phyloP scores from a whole-genome alignment of 768 basidiomycete species.

The Tylopilus rubrobrunneus region DNA sequence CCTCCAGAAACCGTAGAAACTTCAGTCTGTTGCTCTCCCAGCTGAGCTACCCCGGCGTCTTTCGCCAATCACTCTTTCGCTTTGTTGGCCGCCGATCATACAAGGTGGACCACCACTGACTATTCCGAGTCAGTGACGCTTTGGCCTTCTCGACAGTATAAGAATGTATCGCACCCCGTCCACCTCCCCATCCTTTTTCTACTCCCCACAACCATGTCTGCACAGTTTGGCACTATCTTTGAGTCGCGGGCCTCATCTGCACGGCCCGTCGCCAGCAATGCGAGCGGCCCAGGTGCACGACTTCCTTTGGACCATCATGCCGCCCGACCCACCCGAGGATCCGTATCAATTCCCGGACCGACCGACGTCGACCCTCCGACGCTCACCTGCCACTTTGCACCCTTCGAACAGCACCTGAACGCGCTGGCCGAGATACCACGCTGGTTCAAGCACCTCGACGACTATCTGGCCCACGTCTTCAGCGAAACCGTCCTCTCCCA shows the following conservation, averaged over 20 bases:
- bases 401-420: conserved; percentile 7
- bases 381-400: conserved; percentile 4
- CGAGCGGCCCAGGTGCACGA: background rate
- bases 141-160: conserved; percentile 6
- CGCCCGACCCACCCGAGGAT: background rate
- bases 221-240: background rate
- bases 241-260: background rate
- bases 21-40: conserved; percentile 77
- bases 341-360: background rate
- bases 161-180: background rate
- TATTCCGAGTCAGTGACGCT: background rate
- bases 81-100: too few relatives aligned
- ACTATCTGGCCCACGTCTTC: conserved; percentile 14
- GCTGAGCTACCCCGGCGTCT: conserved; percentile 59
- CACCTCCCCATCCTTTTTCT: background rate
- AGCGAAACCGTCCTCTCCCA: conserved; percentile 2
- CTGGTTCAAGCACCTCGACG: conserved; percentile 17
- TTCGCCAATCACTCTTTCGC: too few relatives aligned
- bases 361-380: background rate
- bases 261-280: background rate
- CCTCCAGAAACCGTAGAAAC: conserved; percentile 27
- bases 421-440: background rate
- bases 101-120: background rate
- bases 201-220: conserved; percentile 5
- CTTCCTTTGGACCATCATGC: background rate